Conservation (phyloP, 2,329 filamentous ascomycete genomes). For the Pyrenochaeta sp. region DNA sequence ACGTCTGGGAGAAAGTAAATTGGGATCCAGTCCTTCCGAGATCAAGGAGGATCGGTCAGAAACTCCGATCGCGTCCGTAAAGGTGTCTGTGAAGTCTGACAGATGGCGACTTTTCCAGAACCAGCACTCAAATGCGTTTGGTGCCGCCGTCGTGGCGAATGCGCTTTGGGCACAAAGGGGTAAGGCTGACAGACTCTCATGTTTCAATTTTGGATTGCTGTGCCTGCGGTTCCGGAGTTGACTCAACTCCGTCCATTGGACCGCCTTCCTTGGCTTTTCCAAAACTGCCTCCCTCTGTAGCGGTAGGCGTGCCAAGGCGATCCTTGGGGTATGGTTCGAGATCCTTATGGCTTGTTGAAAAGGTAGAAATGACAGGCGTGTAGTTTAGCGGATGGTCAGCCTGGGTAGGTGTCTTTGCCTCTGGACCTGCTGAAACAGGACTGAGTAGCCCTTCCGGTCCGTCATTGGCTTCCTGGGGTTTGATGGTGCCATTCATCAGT, state of each 20-base stretch:
- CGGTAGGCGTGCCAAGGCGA: slow-evolving; percentile 48
- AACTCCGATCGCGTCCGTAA: too few species aligned
- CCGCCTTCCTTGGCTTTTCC: slow-evolving; percentile 27
- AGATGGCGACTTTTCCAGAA: too few species aligned
- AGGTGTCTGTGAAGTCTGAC: too few species aligned
- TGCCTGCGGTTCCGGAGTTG: slow-evolving; percentile 20
- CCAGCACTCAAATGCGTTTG: neutral
- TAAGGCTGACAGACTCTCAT: neutral
- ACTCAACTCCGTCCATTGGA: slow-evolving; percentile 37
- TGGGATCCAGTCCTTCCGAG: slow-evolving; percentile 14
- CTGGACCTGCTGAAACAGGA: slow-evolving; percentile 42
- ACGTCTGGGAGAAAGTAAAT: slow-evolving; percentile 33
- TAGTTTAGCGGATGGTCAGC: slow-evolving; percentile 44
- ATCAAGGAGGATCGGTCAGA: slow-evolving; percentile 4
- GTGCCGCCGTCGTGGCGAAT: slow-evolving; percentile 4
- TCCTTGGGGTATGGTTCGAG: slow-evolving; percentile 56
- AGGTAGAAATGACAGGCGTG: slow-evolving; percentile 58
- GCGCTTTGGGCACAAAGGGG: neutral
- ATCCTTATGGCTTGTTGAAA: slow-evolving; percentile 61
- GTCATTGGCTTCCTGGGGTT: slow-evolving; percentile 28
- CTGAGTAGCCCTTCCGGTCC: slow-evolving; percentile 41
- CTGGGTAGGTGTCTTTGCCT: slow-evolving; percentile 51
- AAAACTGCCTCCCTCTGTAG: slow-evolving; percentile 29
- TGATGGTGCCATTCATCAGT: slow-evolving; percentile 45
- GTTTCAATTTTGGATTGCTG: slow-evolving; percentile 21